Percentiles rank a stretch among this genome's conserved stretches.
phyloP scores from a whole-genome alignment of 2,329 filamentous ascomycete genomes.

The Scopulariopsis brevicaulis region DNA sequence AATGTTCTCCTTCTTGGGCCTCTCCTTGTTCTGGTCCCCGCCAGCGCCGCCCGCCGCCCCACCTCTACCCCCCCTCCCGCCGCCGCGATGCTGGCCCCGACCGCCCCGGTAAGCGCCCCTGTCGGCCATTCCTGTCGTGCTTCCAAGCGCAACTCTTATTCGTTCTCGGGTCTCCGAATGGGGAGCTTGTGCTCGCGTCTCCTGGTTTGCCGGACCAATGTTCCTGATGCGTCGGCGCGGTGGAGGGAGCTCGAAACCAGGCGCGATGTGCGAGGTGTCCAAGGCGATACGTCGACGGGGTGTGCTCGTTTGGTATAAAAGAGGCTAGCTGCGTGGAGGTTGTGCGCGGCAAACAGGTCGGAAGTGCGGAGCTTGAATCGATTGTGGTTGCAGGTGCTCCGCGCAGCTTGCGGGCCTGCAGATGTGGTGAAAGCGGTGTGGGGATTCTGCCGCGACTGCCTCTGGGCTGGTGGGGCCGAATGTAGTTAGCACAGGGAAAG shows the following conservation, averaged over 20 bases:
- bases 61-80: constrained; percentile 29
- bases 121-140: constrained; percentile 6
- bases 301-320: neutral
- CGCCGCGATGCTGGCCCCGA: constrained; percentile 33
- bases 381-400: neutral
- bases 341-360: constrained; percentile 1
- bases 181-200: neutral
- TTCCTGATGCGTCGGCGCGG: neutral
- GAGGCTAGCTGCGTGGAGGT: neutral
- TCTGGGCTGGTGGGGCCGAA: neutral
- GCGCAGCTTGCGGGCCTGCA: neutral
- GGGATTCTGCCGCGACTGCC: neutral
- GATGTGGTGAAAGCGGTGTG: neutral
- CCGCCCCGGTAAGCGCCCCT: constrained; percentile 24
- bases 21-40: constrained; percentile 30
- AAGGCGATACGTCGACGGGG: neutral
- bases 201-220: neutral
- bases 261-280: neutral
- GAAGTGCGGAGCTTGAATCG: neutral
- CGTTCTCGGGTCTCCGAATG: neutral
- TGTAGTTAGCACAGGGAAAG: neutral
- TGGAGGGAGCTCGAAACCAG: neutral
- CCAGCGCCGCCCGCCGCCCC: constrained; percentile 25
- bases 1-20: constrained; percentile 97
- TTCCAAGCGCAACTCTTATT: neutral